Conservation (phyloP, 371 early-diverging fungal genomes). For the Syncephalastrum contaminatum region DNA sequence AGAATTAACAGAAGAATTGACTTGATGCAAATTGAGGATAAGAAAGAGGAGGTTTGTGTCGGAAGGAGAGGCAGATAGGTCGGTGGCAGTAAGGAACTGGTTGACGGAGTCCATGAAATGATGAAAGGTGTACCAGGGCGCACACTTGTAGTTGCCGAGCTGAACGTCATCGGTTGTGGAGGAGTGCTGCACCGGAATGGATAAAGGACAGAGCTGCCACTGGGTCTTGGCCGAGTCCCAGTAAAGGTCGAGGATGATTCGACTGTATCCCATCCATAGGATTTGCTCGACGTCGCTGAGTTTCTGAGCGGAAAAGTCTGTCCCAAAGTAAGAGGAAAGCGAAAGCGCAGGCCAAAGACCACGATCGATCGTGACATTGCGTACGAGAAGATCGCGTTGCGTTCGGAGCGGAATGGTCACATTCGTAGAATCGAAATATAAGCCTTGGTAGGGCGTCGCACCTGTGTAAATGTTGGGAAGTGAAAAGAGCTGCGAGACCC, state of each 20-base stretch:
- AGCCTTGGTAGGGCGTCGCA: conserved; percentile 27
- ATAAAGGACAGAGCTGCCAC: conserved; percentile 43
- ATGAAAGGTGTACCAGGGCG: conserved; percentile 18
- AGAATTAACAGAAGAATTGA: background rate
- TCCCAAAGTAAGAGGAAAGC: conserved; percentile 33
- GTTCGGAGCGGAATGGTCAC: conserved; percentile 25
- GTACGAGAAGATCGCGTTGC: conserved; percentile 39
- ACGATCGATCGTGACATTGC: conserved; percentile 39
- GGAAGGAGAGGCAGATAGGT: conserved; percentile 7
- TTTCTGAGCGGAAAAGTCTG: conserved; percentile 22
- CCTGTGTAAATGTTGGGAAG: conserved; percentile 21
- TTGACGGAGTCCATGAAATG: conserved; percentile 28
- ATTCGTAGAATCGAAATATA: conserved; percentile 14
- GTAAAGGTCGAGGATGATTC: conserved; percentile 40
- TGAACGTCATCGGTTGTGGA: conserved; percentile 13
- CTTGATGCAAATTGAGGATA: conserved; percentile 32
- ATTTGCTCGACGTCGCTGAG: conserved; percentile 16
- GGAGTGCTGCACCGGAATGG: background rate
- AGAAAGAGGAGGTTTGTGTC: conserved; percentile 25
- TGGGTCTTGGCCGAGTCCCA: conserved; percentile 21
- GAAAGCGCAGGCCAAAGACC: conserved; percentile 42
- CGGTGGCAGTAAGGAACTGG: conserved; percentile 19
- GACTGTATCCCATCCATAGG: conserved; percentile 33
- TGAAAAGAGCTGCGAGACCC: background rate
- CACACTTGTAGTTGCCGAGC: conserved; percentile 16